Conservation (phyloP, 352 stramenopile species). For the Globisporangium sylvaticum region DNA sequence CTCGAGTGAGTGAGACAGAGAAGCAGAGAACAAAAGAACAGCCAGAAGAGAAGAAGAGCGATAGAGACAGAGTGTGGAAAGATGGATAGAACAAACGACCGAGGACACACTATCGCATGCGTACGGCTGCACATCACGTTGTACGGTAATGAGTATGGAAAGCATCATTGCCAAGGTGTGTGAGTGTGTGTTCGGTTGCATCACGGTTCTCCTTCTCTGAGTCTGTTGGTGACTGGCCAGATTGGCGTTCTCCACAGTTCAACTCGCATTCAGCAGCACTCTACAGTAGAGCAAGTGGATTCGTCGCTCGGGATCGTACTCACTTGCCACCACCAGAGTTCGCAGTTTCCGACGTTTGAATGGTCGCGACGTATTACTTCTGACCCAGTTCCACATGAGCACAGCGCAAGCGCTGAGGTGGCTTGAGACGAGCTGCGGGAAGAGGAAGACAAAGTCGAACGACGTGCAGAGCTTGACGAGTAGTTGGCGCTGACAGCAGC, state of each 20-base stretch:
- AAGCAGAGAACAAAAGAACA: background rate
- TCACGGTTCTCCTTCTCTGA: background rate
- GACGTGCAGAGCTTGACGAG: constrained; percentile 11
- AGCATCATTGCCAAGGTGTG: background rate
- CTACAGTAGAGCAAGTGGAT: too few relatives aligned
- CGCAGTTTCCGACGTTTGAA: background rate
- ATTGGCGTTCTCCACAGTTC: background rate
- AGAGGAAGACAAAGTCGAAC: constrained; percentile 19
- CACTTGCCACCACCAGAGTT: background rate
- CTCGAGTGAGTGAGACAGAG: background rate
- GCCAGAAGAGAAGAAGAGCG: background rate
- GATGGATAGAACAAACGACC: background rate
- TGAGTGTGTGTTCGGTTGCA: background rate
- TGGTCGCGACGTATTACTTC: background rate
- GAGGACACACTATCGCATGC: background rate
- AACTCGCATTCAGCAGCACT: background rate
- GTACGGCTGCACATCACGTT: background rate
- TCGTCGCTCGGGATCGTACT: background rate
- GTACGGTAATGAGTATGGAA: background rate
- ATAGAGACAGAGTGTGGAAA: background rate
- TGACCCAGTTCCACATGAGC: background rate
- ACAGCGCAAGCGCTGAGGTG: background rate
- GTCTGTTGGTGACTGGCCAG: background rate
- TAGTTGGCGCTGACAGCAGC: constrained; percentile 2
- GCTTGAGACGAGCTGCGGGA: background rate